Evolutionary conservation across 2,329 filamentous ascomycete genomes (phyloP), one percentile per base, ranked within the genome.

Genomic region (Ascochyta rabiei): DNA sequence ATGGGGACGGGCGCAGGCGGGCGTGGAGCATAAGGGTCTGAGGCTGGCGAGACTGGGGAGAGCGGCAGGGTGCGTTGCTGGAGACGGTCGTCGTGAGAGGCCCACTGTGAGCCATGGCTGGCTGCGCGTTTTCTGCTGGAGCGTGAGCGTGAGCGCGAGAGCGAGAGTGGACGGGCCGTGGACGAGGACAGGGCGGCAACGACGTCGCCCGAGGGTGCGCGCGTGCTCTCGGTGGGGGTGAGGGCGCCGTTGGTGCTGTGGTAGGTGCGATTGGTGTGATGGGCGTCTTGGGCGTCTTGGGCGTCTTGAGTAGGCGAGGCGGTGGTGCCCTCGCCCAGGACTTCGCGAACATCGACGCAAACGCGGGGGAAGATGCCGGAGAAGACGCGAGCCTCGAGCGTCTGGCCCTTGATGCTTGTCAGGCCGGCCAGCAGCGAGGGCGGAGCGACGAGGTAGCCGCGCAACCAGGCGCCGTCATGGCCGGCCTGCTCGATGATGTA

Each of bases 401-500:
- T 96, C 75, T 97, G 91, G 42, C 95, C 93, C 74, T 92, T 93
- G 68, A 89, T 87, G 58, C 89, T 93, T 10, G 92, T 98, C 73
- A 99, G 80, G 42, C 93, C 95, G 16, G 95, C 91, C 55, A 99
- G 85, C 72, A 99, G 80, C 66, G 92, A 96, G 18, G 95, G 95
- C 47, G 95, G 93, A 60, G 95, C 92, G 64, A 99, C 89, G 56
- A 99, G 84, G 77, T 99, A 99, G 55, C 95, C 95, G 49, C 95
- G 89, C 76, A 93, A 89, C 96, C 95, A 99, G 74, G 91, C 86
- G 68, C 89, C 90, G 77, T 96, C 86, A 33, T 74, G 77, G 19
- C 91, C 89, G 34, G 93, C 96, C 78, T 98, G 91, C 78, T 98
- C 93, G 72, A 99, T 97, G 64, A 99, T 96, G 79, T 99, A 99